Percentiles rank a stretch among this genome's conserved stretches.
phyloP scores from a whole-genome alignment of 306 rosid genomes.

The Parietaria judaica region DNA sequence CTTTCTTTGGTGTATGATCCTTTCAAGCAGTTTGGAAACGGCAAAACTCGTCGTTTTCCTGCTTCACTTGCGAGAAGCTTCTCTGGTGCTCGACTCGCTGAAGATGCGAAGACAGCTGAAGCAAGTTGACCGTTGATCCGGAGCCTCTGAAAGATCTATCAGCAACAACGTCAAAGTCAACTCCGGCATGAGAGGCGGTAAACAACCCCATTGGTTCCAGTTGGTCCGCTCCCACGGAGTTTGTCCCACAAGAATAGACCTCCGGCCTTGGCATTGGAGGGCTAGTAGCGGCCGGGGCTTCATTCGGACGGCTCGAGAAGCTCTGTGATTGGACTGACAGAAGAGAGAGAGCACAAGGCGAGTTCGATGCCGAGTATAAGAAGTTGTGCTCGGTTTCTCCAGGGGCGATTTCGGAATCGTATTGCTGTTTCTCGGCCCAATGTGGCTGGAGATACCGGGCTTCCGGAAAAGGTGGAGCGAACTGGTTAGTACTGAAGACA shows the following conservation, averaged over 20 bases:
- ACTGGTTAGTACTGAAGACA: slow-evolving; percentile 26
- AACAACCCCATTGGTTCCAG: slow-evolving; percentile 21
- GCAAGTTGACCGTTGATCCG: slow-evolving; percentile 47
- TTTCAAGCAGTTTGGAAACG: slow-evolving; percentile 35
- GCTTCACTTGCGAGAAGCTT: slow-evolving; percentile 38
- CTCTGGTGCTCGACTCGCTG: slow-evolving; percentile 69
- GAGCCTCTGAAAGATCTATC: slow-evolving; percentile 24
- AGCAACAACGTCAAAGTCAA: slow-evolving; percentile 18
- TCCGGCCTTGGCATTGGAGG: slow-evolving; percentile 20
- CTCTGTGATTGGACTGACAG: slow-evolving; percentile 67
- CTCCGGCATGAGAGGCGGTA: slow-evolving; percentile 22
- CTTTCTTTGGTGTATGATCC: slow-evolving; percentile 16
- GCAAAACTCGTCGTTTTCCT: slow-evolving; percentile 39
- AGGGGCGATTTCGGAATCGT: slow-evolving; percentile 11
- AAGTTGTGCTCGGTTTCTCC: slow-evolving; percentile 17
- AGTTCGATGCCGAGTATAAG: slow-evolving; percentile 16
- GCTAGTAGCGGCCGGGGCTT: slow-evolving; percentile 18
- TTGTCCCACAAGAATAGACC: slow-evolving; percentile 24
- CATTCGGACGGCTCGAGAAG: slow-evolving; percentile 28
- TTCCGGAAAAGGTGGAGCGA: slow-evolving; percentile 21
- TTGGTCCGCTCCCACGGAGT: slow-evolving; percentile 28
- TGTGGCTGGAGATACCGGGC: slow-evolving; percentile 18
- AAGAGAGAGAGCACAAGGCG: slow-evolving; percentile 80
- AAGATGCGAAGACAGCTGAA: slow-evolving; percentile 71
- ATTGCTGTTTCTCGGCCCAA: slow-evolving; percentile 22